Percentiles rank a stretch among this genome's conserved stretches.
Evolutionary conservation across 2,329 filamentous ascomycete genomes (phyloP).

Genomic region (Thermothelomyces thermophilus): DNA sequence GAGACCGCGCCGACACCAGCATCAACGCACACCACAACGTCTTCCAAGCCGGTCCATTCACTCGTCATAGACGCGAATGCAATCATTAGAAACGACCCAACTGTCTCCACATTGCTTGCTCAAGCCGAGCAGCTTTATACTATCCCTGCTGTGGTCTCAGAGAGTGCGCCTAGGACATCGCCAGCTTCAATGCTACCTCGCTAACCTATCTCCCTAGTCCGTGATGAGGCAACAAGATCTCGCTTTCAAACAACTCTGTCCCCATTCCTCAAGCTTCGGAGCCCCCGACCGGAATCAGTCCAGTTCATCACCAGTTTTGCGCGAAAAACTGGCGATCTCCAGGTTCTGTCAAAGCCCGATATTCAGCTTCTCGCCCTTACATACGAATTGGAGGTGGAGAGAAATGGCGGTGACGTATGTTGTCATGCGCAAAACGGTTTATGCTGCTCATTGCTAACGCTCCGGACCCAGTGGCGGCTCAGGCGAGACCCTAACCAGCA

Average conservation of each 20-base stretch:
- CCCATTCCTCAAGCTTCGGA: constrained; percentile 75
- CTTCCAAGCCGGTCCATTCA: constrained; percentile 21
- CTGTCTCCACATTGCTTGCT: constrained; percentile 72
- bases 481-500: constrained; percentile 75
- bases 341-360: constrained; percentile 83
- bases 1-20: not conserved
- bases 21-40: not conserved
- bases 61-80: constrained; percentile 87
- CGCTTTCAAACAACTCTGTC: constrained; percentile 78
- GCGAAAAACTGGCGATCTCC: constrained; percentile 78
- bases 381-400: constrained; percentile 90
- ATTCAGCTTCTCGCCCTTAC: constrained; percentile 81
- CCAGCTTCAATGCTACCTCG: constrained; percentile 31
- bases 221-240: constrained; percentile 72
- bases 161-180: constrained; percentile 41
- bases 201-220: constrained; percentile 53
- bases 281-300: constrained; percentile 68
- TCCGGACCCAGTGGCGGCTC: constrained; percentile 56
- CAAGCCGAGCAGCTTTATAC: constrained; percentile 75
- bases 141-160: constrained; percentile 75
- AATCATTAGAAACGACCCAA: constrained; percentile 86
- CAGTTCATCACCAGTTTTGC: constrained; percentile 80
- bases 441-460: not conserved
- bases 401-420: constrained; percentile 66
- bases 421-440: too few relatives aligned